phyloP scores from a whole-genome alignment of 106 monocot genomes.

The Vanilla planifolia region DNA sequence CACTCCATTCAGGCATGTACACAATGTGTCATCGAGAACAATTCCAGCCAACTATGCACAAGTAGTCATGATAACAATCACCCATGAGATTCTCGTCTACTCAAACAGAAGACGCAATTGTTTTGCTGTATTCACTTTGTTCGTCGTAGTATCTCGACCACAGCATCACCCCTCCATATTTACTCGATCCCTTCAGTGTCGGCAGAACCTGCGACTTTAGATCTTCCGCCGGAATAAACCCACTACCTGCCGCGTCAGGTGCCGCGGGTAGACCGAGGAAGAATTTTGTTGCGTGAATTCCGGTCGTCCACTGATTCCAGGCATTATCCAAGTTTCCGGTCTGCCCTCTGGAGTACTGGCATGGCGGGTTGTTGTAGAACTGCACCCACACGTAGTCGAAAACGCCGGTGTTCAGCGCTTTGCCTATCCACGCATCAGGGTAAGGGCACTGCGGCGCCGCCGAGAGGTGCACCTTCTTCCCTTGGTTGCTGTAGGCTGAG shows the following conservation, averaged over 20 bases:
- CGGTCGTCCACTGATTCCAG: conserved; percentile 23
- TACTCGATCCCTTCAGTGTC: conserved; percentile 3
- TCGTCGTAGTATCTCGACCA: no score
- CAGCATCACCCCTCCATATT: conserved; percentile 32
- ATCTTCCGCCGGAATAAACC: conserved; percentile 11
- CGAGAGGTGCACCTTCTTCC: conserved; percentile 17
- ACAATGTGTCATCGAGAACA: no score
- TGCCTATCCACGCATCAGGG: conserved; percentile 15
- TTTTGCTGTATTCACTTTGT: no score
- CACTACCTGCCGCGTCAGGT: conserved; percentile 19
- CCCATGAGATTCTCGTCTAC: no score
- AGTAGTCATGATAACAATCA: no score
- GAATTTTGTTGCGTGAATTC: conserved; percentile 4
- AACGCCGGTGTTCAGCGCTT: conserved; percentile 18
- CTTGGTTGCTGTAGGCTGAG: not conserved
- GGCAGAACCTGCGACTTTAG: conserved; percentile 16
- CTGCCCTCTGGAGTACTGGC: conserved; percentile 8
- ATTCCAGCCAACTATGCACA: no score
- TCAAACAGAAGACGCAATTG: no score
- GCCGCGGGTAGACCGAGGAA: conserved; percentile 23
- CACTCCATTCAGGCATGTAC: no score
- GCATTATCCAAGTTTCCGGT: not conserved
- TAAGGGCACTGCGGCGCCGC: conserved; percentile 21
- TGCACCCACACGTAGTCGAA: conserved; percentile 32
- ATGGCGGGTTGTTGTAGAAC: conserved; percentile 25